Conservation (phyloP, 2,329 filamentous ascomycete genomes). For the Hypoxylon sp. region DNA sequence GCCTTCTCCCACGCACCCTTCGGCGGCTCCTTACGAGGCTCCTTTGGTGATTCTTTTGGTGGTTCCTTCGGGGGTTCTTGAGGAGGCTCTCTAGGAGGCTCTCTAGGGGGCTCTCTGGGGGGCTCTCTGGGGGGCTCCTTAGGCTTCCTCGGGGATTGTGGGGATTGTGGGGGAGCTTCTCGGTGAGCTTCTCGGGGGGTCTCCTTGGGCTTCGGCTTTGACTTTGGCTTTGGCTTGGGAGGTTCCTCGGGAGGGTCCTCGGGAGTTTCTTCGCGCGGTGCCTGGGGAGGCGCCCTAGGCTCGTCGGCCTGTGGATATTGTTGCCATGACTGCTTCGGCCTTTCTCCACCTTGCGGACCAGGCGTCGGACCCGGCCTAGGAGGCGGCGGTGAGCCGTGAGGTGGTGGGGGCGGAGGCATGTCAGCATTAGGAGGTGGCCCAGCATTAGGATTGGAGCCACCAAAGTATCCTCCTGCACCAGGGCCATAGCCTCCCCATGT, state of each 20-base stretch:
- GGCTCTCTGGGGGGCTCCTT: slow-evolving; percentile 12
- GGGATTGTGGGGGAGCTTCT: background rate
- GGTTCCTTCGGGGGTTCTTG: slow-evolving; percentile 16
- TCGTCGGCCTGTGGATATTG: slow-evolving; percentile 48
- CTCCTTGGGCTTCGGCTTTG: slow-evolving; percentile 1
- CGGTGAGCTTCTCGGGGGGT: slow-evolving; percentile 1
- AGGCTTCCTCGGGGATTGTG: slow-evolving; percentile 1
- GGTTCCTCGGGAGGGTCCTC: background rate
- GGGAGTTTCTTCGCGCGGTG: slow-evolving; percentile 11
- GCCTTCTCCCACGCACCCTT: slow-evolving; percentile 35
- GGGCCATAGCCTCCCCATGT: slow-evolving; percentile 48
- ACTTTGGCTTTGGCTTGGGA: background rate
- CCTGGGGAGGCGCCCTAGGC: slow-evolving; percentile 24
- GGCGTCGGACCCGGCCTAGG: slow-evolving; percentile 49
- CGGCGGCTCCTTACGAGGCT: slow-evolving; percentile 27
- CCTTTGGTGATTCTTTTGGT: slow-evolving; percentile 25
- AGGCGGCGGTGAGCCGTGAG: slow-evolving; percentile 54
- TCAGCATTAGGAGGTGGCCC: slow-evolving; percentile 50
- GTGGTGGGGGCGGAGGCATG: slow-evolving; percentile 57
- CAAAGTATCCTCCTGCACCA: slow-evolving; percentile 45
- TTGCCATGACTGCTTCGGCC: slow-evolving; percentile 60
- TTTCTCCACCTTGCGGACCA: slow-evolving; percentile 49
- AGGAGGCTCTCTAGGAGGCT: slow-evolving; percentile 6
- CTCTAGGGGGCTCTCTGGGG: slow-evolving; percentile 10
- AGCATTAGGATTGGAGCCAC: slow-evolving; percentile 45